Evolutionary conservation across 371 early-diverging fungal genomes (phyloP).

Genomic region (Rhizopus arrhizus): DNA sequence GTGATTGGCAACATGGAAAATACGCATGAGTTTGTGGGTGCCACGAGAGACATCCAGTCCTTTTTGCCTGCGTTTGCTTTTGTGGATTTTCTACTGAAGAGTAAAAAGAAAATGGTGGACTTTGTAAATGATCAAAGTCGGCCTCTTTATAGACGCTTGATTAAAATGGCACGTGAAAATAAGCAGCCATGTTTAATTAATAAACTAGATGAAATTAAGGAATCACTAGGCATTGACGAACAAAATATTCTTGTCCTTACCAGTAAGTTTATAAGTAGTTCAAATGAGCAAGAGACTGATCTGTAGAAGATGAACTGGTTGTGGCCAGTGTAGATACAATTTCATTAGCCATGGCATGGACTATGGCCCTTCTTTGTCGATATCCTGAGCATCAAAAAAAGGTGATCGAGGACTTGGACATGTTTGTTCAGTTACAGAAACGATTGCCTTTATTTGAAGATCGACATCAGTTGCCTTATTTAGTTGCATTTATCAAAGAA

Average conservation of each 20-base stretch:
- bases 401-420: slow-evolving; percentile 12
- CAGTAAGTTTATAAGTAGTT: slow-evolving; percentile 24
- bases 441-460: slow-evolving; percentile 15
- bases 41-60: neutral
- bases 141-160: neutral
- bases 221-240: slow-evolving; percentile 15
- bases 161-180: slow-evolving; percentile 8
- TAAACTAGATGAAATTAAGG: slow-evolving; percentile 17
- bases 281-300: neutral
- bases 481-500: slow-evolving; percentile 19
- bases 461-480: slow-evolving; percentile 9
- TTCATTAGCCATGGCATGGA: slow-evolving; percentile 11
- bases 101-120: neutral
- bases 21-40: neutral
- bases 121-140: neutral
- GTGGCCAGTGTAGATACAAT: slow-evolving; percentile 21
- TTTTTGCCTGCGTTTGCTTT: slow-evolving; percentile 18
- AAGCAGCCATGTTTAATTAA: slow-evolving; percentile 9
- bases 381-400: slow-evolving; percentile 16
- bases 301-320: slow-evolving; percentile 14
- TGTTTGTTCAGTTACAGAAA: slow-evolving; percentile 6
- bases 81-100: slow-evolving; percentile 12
- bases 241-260: slow-evolving; percentile 18
- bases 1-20: slow-evolving; percentile 1
- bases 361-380: slow-evolving; percentile 13